A percentile compares a stretch with the other conserved stretches of the same genome.
These are phyloP conservation scores for Xanthoconium stramineum DNA, from an alignment of 768 basidiomycete species.

Conservation along the genomic window DNA sequence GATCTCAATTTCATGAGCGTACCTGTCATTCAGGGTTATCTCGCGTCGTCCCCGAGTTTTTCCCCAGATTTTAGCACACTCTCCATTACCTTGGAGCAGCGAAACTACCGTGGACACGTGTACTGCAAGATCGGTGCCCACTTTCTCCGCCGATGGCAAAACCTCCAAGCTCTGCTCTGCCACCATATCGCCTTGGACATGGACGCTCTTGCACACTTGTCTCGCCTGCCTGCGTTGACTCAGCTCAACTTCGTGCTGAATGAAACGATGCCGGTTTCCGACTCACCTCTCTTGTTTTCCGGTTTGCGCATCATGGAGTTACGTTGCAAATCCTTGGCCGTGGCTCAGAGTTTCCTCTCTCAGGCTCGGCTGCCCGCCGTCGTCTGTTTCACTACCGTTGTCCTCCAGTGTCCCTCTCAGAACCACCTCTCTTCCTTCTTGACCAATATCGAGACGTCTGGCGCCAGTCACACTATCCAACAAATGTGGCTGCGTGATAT, in stretches of 20 bases:
- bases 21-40: background rate
- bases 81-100: background rate
- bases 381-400: background rate
- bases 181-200: background rate
- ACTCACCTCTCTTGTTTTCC: background rate
- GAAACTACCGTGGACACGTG: no score
- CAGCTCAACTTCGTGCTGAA: background rate
- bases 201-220: background rate
- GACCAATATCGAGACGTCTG: background rate
- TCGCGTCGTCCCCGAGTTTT: background rate
- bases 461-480: background rate
- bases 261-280: background rate
- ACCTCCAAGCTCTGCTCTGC: background rate
- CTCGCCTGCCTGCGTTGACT: background rate
- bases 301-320: background rate
- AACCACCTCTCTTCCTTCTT: background rate
- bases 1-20: background rate
- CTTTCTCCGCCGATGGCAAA: background rate
- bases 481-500: no score
- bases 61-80: background rate
- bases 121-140: background rate
- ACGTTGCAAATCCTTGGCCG: background rate
- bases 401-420: background rate
- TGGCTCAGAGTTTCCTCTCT: background rate
- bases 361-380: background rate